phyloP scores from a whole-genome alignment of 2,329 filamentous ascomycete genomes.

The Botrytis pseudocinerea region DNA sequence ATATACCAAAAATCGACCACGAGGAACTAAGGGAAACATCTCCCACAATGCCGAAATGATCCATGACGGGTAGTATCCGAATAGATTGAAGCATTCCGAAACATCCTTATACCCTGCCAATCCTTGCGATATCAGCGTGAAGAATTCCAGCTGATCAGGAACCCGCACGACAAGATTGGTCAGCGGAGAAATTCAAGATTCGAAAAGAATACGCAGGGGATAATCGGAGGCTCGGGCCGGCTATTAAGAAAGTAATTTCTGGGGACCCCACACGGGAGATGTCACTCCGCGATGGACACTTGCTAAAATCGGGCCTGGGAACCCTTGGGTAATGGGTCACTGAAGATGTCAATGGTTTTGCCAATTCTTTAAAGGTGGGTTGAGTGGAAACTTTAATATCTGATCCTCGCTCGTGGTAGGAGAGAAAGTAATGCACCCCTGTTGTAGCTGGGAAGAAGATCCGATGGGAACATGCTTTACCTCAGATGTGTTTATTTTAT shows the following conservation, averaged over 20 bases:
- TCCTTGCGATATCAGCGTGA: not conserved
- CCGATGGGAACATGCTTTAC: no score
- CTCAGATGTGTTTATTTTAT: not conserved
- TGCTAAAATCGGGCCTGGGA: not conserved
- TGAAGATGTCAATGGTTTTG: no score
- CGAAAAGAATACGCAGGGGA: not conserved
- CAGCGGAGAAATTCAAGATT: not conserved
- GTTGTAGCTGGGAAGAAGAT: no score
- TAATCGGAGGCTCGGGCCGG: constrained; percentile 19
- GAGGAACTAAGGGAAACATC: not conserved
- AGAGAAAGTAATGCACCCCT: no score
- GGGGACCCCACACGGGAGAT: constrained; percentile 1
- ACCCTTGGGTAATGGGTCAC: no score
- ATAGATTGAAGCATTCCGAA: not conserved
- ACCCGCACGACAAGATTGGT: not conserved
- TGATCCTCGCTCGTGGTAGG: no score
- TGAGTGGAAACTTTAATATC: no score
- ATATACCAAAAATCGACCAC: not conserved
- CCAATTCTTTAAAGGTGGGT: no score
- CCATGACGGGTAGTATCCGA: not conserved
- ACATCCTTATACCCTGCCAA: not conserved
- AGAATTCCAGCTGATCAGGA: not conserved
- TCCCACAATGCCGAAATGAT: constrained; percentile 9
- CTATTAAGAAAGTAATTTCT: not conserved
- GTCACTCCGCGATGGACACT: not conserved